Base-by-base conservation (phyloP, 805 yeast species). In the Kodamaea sagamina region DNA sequence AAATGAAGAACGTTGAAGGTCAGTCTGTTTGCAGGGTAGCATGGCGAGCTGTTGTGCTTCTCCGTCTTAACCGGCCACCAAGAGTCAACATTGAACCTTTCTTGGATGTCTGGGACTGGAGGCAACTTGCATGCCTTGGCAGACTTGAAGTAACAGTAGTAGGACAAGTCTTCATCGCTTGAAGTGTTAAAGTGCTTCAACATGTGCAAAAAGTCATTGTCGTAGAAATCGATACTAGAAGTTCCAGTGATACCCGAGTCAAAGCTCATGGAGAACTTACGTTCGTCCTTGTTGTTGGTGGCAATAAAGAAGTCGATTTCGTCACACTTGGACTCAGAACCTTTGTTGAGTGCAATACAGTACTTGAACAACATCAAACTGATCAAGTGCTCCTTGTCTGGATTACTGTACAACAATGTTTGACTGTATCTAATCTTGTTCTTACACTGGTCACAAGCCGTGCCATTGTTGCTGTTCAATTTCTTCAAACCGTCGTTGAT, bases 1-100 rank as follows among this genome's bases (percentile, higher is more conserved):
- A 84, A 53, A 51, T 84, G 90, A 47, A 84, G 65, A 4, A 81
- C 88, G 46, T 81, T 78, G 60, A 82, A 78, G 1, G 71, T 65
- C 44, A 72, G 58, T 15, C 57, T 47, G 29, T 51, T 50, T 17
- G 45, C 46, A 6, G 50, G 45, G 52, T 65, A 68, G 8, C 35
- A 47, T 10, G 74, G 73, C 43, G 65, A 63, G 11, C 46, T 40
- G 21, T 46, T 40, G 47, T 62, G 54, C 34, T 56, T 25, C 5
- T 40, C 49, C 28, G 63, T 54, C 52, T 68, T 69, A 4, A 48
- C 51, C 1, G 75, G 74, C 73, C 72, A 69, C 56, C 61, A 52
- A 2, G 62, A 46, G 22, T 58, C 61, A 44, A 67, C 24, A 18
- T 44, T 42, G 62, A 47, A 15, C 67, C 56, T 39, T 71, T 49